These are phyloP conservation scores for Plasmodium ovale DNA, from an alignment of 169 alveolate genomes.

Conservation along the genomic window DNA sequence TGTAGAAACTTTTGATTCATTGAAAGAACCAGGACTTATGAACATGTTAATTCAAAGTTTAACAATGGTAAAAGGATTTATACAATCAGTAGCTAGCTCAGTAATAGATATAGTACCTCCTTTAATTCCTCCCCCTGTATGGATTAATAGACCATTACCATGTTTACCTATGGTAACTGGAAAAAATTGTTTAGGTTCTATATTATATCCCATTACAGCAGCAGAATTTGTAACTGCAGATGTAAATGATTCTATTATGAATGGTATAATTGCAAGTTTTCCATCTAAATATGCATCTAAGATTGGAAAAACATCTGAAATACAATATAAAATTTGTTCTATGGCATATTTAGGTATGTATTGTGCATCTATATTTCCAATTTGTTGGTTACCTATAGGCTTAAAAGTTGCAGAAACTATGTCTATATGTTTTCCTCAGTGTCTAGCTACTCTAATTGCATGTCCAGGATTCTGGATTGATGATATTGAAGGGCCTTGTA, in stretches of 20 bases:
- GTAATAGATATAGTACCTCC: constrained; percentile 90
- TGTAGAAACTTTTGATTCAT: constrained; percentile 49
- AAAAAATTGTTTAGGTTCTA: constrained; percentile 88
- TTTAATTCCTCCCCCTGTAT: constrained; percentile 82
- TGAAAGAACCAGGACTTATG: constrained; percentile 84
- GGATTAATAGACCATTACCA: constrained; percentile 87
- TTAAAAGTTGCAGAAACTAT: constrained; percentile 46
- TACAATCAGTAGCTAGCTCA: constrained; percentile 84
- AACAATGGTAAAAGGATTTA: constrained; percentile 86
- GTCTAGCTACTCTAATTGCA: constrained; percentile 88
- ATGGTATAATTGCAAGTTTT: constrained; percentile 87
- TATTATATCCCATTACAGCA: constrained; percentile 88
- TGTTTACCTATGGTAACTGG: constrained; percentile 92
- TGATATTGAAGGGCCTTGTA: constrained; percentile 84
- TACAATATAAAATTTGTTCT: constrained; percentile 87
- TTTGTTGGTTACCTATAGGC: constrained; percentile 88
- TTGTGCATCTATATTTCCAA: constrained; percentile 89
- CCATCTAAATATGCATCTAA: constrained; percentile 90
- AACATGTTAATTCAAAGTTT: constrained; percentile 84
- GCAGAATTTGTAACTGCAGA: constrained; percentile 89
- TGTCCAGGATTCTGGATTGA: constrained; percentile 92
- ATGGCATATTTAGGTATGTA: constrained; percentile 89
- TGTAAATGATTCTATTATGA: constrained; percentile 87
- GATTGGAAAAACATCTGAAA: constrained; percentile 88
- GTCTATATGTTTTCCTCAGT: constrained; percentile 86